A percentile compares a stretch with the other conserved stretches of the same genome.
These are phyloP conservation scores for Saccharum hybrid DNA, from an alignment of 202 grass and related monocot genomes.

Conservation along the genomic window DNA sequence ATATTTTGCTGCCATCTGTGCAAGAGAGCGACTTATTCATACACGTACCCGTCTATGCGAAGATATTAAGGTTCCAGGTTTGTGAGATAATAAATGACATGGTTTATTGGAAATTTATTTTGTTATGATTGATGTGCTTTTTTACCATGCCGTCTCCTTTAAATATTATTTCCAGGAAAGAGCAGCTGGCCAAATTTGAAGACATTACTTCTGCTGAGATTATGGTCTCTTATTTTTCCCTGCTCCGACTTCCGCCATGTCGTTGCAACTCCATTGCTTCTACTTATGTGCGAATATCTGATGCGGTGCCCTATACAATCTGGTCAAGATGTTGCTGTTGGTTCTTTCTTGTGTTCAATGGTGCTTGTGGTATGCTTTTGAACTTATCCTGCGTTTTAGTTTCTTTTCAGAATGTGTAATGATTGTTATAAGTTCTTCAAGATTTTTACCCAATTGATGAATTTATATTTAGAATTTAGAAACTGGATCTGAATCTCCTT, in stretches of 20 bases:
- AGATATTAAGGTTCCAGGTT: constrained; percentile 85
- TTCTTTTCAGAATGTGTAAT: constrained; percentile 15
- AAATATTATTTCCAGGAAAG: constrained; percentile 56
- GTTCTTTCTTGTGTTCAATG: constrained; percentile 94
- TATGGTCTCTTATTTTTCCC: constrained; percentile 95
- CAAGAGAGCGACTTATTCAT: constrained; percentile 79
- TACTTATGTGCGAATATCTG: constrained; percentile 88
- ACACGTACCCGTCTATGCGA: constrained; percentile 71
- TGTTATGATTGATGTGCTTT: constrained; percentile 11
- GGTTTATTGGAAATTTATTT: constrained; percentile 35
- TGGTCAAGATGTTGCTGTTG: constrained; percentile 75
- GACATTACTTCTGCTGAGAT: constrained; percentile 82
- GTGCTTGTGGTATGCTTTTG: constrained; percentile 70
- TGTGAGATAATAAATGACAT: constrained; percentile 34
- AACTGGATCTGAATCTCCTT: constrained; percentile 16
- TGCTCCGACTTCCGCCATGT: constrained; percentile 88
- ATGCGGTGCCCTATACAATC: constrained; percentile 91
- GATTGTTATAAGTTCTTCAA: constrained; percentile 7
- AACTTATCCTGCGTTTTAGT: constrained; percentile 23
- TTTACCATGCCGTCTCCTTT: constrained; percentile 40
- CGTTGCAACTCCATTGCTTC: constrained; percentile 83
- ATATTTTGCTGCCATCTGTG: constrained; percentile 98
- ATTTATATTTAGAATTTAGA: background rate
- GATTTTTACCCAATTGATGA: constrained; percentile 35
- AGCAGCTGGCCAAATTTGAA: constrained; percentile 92